A percentile compares a stretch with the other conserved stretches of the same genome.
These are phyloP conservation scores for Sanghuangporus baumii DNA, from an alignment of 1,284 basidiomycete genomes.

Conservation along the genomic window DNA sequence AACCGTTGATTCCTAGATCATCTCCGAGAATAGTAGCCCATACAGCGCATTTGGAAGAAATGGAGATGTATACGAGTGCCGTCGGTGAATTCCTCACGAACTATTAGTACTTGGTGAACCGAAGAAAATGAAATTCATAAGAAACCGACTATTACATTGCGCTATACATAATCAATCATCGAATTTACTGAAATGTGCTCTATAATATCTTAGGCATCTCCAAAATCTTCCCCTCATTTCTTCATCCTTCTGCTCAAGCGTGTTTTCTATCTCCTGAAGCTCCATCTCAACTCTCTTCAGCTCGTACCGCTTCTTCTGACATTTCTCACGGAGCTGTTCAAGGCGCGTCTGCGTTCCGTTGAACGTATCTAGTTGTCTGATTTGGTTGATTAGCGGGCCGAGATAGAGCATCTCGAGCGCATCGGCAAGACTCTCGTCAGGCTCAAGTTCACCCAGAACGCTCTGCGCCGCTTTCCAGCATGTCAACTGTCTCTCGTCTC, in stretches of 20 bases:
- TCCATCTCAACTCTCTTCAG: not conserved
- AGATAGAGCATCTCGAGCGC: not conserved
- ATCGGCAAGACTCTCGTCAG: not conserved
- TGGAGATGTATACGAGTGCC: slow-evolving; percentile 36
- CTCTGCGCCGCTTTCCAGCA: not conserved
- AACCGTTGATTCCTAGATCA: slow-evolving; percentile 40
- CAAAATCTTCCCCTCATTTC: not conserved
- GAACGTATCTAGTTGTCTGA: not conserved
- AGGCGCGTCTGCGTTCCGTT: not conserved
- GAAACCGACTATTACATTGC: not conserved
- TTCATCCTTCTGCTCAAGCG: not conserved
- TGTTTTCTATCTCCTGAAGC: not conserved
- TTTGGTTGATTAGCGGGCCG: not conserved
- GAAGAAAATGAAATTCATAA: not conserved
- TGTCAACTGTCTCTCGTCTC: not conserved
- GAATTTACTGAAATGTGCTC: not conserved
- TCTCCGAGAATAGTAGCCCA: slow-evolving; percentile 41
- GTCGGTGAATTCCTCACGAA: slow-evolving; percentile 26
- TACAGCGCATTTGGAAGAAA: slow-evolving; percentile 41
- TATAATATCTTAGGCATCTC: not conserved
- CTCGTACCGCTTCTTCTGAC: not conserved
- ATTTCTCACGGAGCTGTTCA: not conserved
- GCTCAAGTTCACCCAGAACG: not conserved
- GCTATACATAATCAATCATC: not conserved
- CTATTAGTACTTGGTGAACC: no score